Evolutionary conservation across 768 basidiomycete genomes (phyloP).

Genomic region (Boletus speciosus): DNA sequence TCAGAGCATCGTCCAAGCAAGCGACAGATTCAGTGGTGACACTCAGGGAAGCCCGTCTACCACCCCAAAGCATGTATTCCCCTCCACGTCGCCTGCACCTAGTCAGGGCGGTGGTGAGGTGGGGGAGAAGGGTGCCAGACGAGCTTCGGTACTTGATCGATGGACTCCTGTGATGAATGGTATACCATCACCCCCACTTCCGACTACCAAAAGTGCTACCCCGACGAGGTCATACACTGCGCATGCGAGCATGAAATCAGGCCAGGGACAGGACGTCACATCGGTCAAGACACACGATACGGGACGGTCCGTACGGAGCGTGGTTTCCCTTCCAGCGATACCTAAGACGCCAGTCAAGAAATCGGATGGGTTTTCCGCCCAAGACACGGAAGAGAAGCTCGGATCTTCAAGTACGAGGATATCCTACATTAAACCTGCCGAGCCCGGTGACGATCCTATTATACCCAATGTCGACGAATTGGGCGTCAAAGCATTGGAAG

Average conservation of each 20-base stretch:
- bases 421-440: conserved; percentile 52
- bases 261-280: conserved; percentile 18
- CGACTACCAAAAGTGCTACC: conserved; percentile 38
- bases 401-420: conserved; percentile 79
- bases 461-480: conserved; percentile 37
- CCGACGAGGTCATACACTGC: conserved; percentile 40
- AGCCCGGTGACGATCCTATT: conserved; percentile 44
- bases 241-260: conserved; percentile 28
- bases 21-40: conserved; percentile 44
- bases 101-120: conserved; percentile 32
- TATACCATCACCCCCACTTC: conserved; percentile 37
- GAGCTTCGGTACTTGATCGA: conserved; percentile 61
- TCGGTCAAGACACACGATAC: conserved; percentile 32
- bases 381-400: conserved; percentile 38
- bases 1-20: conserved; percentile 75
- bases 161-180: conserved; percentile 50
- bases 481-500: conserved; percentile 41
- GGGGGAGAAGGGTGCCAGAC: conserved; percentile 36
- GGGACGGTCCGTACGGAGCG: conserved; percentile 36
- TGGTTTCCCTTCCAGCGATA: conserved; percentile 39
- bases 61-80: conserved; percentile 25
- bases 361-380: conserved; percentile 18
- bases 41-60: conserved; percentile 33
- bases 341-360: conserved; percentile 29
- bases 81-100: conserved; percentile 31